Evolutionary conservation across 306 rosid genomes (phyloP).

Genomic region (Inga laurina): DNA sequence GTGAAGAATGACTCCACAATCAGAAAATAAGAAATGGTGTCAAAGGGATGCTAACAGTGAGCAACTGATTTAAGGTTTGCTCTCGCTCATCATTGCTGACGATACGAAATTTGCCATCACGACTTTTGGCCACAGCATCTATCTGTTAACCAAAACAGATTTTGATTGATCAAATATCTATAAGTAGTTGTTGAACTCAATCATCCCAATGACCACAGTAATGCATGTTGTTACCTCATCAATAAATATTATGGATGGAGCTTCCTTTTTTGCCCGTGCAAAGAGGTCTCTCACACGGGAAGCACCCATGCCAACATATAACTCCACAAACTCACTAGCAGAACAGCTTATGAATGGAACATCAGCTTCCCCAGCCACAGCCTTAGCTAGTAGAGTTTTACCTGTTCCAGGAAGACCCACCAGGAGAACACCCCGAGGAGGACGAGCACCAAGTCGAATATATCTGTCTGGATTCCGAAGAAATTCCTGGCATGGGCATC

Average conservation of each 20-base stretch:
- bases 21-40: constrained; percentile 32
- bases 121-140: constrained; percentile 99
- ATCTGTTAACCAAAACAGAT: constrained; percentile 59
- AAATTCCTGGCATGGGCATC: constrained; percentile 80
- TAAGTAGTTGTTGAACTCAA: constrained; percentile 26
- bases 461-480: constrained; percentile 96
- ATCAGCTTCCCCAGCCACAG: constrained; percentile 98
- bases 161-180: constrained; percentile 8
- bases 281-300: constrained; percentile 99
- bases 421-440: constrained; percentile 99
- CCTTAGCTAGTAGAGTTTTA: constrained; percentile 98
- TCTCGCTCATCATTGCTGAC: constrained; percentile 98
- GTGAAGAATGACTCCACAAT: background rate
- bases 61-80: constrained; percentile 97
- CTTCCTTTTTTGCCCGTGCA: constrained; percentile 98
- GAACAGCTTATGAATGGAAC: constrained; percentile 98
- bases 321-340: constrained; percentile 98
- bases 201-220: constrained; percentile 15
- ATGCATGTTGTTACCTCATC: constrained; percentile 70
- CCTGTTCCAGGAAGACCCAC: constrained; percentile 99
- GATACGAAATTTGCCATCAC: constrained; percentile 95
- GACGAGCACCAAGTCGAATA: constrained; percentile 93
- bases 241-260: constrained; percentile 91
- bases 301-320: constrained; percentile 99
- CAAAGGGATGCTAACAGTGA: constrained; percentile 69